Evolutionary conservation across 2,329 filamentous ascomycete species (phyloP).

Genomic region (Aplosporella prunicola): DNA sequence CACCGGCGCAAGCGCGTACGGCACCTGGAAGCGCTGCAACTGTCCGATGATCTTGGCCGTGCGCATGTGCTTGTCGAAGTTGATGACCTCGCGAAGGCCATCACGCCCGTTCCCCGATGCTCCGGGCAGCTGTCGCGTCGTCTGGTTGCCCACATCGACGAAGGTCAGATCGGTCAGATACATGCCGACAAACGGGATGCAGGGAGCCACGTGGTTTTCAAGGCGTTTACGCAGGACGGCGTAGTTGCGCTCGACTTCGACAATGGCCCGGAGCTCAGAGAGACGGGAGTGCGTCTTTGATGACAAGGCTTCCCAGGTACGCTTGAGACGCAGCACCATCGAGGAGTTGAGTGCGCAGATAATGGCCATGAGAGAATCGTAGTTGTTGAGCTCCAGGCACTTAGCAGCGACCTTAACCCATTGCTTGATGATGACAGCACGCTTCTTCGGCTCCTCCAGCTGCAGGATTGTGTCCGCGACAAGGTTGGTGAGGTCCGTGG

Average conservation of each 20-base stretch:
- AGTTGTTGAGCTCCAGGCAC: slow-evolving; percentile 85
- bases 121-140: slow-evolving; percentile 64
- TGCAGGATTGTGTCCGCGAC: slow-evolving; percentile 89
- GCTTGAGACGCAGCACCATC: slow-evolving; percentile 76
- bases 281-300: slow-evolving; percentile 73
- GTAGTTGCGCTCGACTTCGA: slow-evolving; percentile 87
- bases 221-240: slow-evolving; percentile 74
- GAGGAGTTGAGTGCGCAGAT: slow-evolving; percentile 90
- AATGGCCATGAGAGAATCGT: slow-evolving; percentile 93
- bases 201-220: slow-evolving; percentile 79
- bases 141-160: slow-evolving; percentile 85
- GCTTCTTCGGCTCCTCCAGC: slow-evolving; percentile 83
- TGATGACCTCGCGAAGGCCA: slow-evolving; percentile 73
- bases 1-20: slow-evolving; percentile 73
- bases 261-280: slow-evolving; percentile 69
- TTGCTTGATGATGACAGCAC: slow-evolving; percentile 84
- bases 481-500: slow-evolving; percentile 84
- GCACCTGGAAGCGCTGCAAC: slow-evolving; percentile 90
- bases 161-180: slow-evolving; percentile 96
- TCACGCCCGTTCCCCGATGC: slow-evolving; percentile 47
- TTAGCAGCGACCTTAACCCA: slow-evolving; percentile 93
- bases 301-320: slow-evolving; percentile 86
- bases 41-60: slow-evolving; percentile 95
- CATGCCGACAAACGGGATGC: slow-evolving; percentile 89
- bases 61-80: slow-evolving; percentile 93